Evolutionary conservation across 2,329 filamentous ascomycete species (phyloP).

Genomic region (Penicillium crustosum): DNA sequence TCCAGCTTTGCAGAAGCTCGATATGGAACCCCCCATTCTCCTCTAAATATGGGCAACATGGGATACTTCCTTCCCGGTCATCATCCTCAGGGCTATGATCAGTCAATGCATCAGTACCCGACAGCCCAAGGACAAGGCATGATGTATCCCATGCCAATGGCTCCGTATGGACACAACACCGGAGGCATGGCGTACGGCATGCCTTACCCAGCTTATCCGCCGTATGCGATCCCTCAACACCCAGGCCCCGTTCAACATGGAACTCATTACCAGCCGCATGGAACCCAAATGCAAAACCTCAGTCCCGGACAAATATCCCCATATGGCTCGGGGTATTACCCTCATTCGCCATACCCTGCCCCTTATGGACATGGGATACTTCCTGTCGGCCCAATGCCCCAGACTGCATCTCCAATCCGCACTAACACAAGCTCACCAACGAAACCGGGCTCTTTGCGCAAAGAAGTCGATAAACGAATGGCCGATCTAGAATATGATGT

Average conservation of each 20-base stretch:
- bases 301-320: constrained; percentile 20
- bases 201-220: constrained; percentile 30
- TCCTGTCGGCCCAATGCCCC: constrained; percentile 9
- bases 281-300: constrained; percentile 22
- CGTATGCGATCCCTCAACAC: constrained; percentile 31
- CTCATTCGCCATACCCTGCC: constrained; percentile 24
- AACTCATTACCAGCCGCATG: constrained; percentile 25
- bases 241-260: constrained; percentile 16
- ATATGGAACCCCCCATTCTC: constrained; percentile 24
- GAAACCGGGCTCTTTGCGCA: constrained; percentile 20
- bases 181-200: constrained; percentile 27
- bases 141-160: constrained; percentile 33
- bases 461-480: constrained; percentile 16
- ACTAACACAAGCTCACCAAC: neutral
- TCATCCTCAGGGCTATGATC: constrained; percentile 23
- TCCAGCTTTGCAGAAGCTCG: constrained; percentile 19
- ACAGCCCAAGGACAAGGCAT: constrained; percentile 26
- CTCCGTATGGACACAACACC: constrained; percentile 23
- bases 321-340: constrained; percentile 30
- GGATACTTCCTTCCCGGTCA: constrained; percentile 30
- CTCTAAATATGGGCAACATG: constrained; percentile 34
- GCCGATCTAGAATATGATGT: constrained; percentile 31
- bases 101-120: constrained; percentile 30
- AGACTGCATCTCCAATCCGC: neutral
- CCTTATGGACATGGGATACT: constrained; percentile 21